A percentile compares a stretch with the other conserved stretches of the same genome.
Evolutionary conservation across 345 rosid genomes (phyloP).

Genomic region (Lumnitzera racemosa): DNA sequence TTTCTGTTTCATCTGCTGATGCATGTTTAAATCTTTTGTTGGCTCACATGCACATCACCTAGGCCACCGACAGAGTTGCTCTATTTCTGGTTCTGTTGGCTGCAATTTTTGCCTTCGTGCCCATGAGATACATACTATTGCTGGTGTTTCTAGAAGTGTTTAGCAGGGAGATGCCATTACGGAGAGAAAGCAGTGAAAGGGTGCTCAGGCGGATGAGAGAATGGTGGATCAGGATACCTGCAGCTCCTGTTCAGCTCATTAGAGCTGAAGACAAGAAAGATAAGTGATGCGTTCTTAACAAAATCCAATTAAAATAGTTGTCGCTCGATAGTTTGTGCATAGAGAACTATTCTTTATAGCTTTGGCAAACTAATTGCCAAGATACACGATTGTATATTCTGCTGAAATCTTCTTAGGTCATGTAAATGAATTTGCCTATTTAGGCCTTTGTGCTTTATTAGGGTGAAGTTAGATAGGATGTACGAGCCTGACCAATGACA

Average conservation of each 20-base stretch:
- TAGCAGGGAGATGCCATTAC: constrained; percentile 63
- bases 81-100: constrained; percentile 47
- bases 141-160: constrained; percentile 56
- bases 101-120: constrained; percentile 44
- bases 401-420: too few species aligned
- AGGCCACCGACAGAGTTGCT: constrained; percentile 79
- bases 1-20: not conserved
- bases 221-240: constrained; percentile 92
- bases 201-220: constrained; percentile 65
- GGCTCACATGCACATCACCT: constrained; percentile 4
- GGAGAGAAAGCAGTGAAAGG: constrained; percentile 72
- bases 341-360: too few species aligned
- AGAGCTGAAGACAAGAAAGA: constrained; percentile 60
- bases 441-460: too few species aligned
- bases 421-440: too few species aligned
- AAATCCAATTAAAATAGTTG: too few species aligned
- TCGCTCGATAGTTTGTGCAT: too few species aligned
- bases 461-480: too few species aligned
- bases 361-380: too few species aligned
- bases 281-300: constrained; percentile 22
- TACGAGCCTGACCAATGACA: too few species aligned
- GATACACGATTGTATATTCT: too few species aligned
- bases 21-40: not conserved
- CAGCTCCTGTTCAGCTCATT: constrained; percentile 74
- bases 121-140: constrained; percentile 41